Conservation (phyloP, 257 asterid species). For the Scutellaria baicalensis region DNA sequence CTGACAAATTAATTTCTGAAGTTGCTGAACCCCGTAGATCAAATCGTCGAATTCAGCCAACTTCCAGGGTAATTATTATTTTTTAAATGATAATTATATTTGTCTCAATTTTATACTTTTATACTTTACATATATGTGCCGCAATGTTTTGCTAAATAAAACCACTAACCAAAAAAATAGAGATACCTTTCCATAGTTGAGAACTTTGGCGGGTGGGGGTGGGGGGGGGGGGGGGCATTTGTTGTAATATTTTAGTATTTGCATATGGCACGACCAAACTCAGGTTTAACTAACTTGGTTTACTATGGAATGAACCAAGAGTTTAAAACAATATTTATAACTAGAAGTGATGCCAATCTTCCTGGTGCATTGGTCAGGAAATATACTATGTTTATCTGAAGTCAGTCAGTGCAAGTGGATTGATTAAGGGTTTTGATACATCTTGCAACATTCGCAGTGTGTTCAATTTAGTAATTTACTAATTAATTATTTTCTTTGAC, state of each 20-base stretch:
- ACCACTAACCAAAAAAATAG: neutral
- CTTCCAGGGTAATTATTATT: slow-evolving; percentile 81
- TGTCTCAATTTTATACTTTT: neutral
- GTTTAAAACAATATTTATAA: neutral
- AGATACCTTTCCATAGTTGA: neutral
- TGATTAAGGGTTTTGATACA: neutral
- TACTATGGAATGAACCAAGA: neutral
- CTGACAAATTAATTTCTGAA: slow-evolving; percentile 39
- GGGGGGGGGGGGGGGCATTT: neutral
- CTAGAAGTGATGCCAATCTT: neutral
- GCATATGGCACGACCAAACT: neutral
- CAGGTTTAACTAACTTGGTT: neutral
- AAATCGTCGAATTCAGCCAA: slow-evolving; percentile 91
- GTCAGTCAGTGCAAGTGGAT: neutral
- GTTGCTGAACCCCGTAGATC: slow-evolving; percentile 84
- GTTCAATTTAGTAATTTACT: neutral
- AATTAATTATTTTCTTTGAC: neutral
- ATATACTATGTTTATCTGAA: neutral
- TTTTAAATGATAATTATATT: neutral
- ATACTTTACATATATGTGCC: neutral
- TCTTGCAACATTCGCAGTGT: neutral
- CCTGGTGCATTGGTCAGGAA: neutral
- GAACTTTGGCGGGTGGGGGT: too few species aligned
- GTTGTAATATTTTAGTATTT: neutral
- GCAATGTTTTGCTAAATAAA: neutral